Conservation (phyloP, 495 filamentous ascomycete genomes). For the Annulohypoxylon nitens region DNA sequence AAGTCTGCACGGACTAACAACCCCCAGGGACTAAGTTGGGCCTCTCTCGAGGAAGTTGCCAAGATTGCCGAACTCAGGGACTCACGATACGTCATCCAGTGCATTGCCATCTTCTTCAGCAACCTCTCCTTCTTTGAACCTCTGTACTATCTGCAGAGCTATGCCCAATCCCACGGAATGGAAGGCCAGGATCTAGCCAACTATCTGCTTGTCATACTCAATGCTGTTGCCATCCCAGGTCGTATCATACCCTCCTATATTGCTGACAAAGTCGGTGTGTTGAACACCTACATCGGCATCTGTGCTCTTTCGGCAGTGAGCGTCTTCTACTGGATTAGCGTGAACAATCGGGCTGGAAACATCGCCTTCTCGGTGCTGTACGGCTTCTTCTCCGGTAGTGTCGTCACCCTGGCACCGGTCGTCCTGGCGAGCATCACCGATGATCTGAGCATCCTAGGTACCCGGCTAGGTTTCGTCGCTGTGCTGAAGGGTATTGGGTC, state of each 20-base stretch:
- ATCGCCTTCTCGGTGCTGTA: slow-evolving; percentile 14
- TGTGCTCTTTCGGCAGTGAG: slow-evolving; percentile 4
- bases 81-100: slow-evolving; percentile 5
- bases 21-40: not conserved
- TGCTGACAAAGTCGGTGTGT: not conserved
- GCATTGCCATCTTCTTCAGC: slow-evolving; percentile 16
- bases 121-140: slow-evolving; percentile 15
- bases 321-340: slow-evolving; percentile 19
- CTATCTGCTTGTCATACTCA: slow-evolving; percentile 10
- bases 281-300: slow-evolving; percentile 14
- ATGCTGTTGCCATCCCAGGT: slow-evolving; percentile 7
- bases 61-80: slow-evolving; percentile 1
- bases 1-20: not conserved
- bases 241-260: slow-evolving; percentile 7
- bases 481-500: slow-evolving; percentile 15
- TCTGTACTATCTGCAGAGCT: slow-evolving; percentile 13
- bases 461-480: slow-evolving; percentile 7
- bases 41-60: not conserved
- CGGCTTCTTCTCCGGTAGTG: slow-evolving; percentile 15
- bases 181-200: slow-evolving; percentile 6
- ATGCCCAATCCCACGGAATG: slow-evolving; percentile 13
- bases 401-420: not conserved
- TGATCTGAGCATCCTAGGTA: slow-evolving; percentile 10
- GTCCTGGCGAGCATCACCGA: slow-evolving; percentile 8
- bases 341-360: slow-evolving; percentile 12